Evolutionary conservation across 306 rosid species (phyloP).

Genomic region (Parietaria judaica): DNA sequence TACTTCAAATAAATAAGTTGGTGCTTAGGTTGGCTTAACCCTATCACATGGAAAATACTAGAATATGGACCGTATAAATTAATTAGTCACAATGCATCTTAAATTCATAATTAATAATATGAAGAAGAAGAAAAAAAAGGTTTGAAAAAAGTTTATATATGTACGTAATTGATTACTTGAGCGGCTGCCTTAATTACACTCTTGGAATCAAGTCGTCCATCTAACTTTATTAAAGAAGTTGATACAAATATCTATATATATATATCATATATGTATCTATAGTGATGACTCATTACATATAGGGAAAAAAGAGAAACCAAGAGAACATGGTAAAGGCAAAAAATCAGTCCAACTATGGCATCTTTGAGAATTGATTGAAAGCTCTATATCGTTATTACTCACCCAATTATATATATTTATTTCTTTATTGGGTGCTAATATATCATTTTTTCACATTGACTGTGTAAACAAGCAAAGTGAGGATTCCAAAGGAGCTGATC

Average conservation of each 20-base stretch:
- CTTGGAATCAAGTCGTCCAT: constrained; percentile 5
- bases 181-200: constrained; percentile 10
- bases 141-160: not conserved
- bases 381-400: not conserved
- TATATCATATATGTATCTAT: not conserved
- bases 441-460: constrained; percentile 20
- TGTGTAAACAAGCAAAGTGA: constrained; percentile 31
- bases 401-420: constrained; percentile 3
- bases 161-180: not conserved
- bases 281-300: not conserved
- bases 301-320: not conserved
- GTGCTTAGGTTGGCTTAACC: too few species aligned
- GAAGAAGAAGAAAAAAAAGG: not conserved
- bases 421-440: not conserved
- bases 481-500: constrained; percentile 24
- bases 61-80: not conserved
- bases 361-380: constrained; percentile 10
- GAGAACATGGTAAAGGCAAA: constrained; percentile 9
- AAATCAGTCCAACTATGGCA: constrained; percentile 10
- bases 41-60: not conserved
- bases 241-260: not conserved
- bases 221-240: constrained; percentile 12
- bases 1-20: too few species aligned
- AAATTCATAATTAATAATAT: not conserved
- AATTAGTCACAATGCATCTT: not conserved